Evolutionary conservation across 306 rosid species (phyloP).

Genomic region (Prunus salicina): DNA sequence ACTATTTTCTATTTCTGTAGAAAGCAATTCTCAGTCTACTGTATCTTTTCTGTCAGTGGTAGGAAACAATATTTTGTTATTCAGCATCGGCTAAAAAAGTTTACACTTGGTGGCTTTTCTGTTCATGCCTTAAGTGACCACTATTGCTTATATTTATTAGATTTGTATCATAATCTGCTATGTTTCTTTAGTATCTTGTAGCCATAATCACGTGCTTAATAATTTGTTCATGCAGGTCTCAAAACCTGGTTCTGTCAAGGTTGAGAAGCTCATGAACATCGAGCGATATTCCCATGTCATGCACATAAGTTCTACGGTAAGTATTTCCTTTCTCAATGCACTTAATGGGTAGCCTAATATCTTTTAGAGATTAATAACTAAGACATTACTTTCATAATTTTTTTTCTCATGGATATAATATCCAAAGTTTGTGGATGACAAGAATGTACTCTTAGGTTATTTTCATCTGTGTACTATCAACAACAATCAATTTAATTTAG

Average conservation of each 20-base stretch:
- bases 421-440: not conserved
- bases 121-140: not conserved
- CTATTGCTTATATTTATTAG: not conserved
- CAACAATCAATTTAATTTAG: not conserved
- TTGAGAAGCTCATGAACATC: constrained; percentile 83
- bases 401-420: not conserved
- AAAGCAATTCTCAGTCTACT: not conserved
- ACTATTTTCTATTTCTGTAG: not conserved
- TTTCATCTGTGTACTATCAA: not conserved
- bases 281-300: constrained; percentile 98
- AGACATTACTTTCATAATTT: not conserved
- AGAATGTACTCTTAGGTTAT: not conserved
- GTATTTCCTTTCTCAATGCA: constrained; percentile 24
- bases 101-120: constrained; percentile 3
- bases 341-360: not conserved
- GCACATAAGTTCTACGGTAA: constrained; percentile 98
- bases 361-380: not conserved
- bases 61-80: constrained; percentile 3
- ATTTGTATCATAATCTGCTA: not conserved
- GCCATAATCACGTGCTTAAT: constrained; percentile 8
- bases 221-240: constrained; percentile 63
- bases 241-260: constrained; percentile 83
- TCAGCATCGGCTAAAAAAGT: not conserved
- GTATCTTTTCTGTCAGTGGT: not conserved
- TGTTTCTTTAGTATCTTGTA: constrained; percentile 1